A percentile compares a stretch with the other conserved stretches of the same genome.
Conservation (phyloP, 2,329 filamentous ascomycete species). For the Trichoderma semiorbis region DNA sequence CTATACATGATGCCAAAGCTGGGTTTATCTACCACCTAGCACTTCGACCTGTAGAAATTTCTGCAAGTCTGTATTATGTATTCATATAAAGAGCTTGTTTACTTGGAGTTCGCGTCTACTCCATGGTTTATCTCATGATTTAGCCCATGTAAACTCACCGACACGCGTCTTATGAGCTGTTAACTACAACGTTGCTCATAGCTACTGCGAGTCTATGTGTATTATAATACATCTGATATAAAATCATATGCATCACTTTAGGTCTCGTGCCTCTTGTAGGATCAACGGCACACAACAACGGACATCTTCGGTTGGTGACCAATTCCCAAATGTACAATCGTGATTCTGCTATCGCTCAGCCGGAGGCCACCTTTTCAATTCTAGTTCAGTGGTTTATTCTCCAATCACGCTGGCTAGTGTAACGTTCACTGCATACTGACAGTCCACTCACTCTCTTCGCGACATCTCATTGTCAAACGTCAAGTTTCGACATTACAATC, state of each 20-base stretch:
- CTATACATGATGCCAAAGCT: background rate
- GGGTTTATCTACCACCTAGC: background rate
- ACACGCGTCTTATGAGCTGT: background rate
- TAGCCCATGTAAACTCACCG: background rate
- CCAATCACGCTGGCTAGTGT: background rate
- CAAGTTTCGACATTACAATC: background rate
- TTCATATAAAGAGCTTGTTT: background rate
- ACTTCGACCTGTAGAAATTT: no score
- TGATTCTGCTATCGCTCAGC: background rate
- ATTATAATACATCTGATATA: fast-evolving
- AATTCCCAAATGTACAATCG: background rate
- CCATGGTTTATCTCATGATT: background rate
- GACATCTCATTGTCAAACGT: background rate
- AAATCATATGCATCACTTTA: background rate
- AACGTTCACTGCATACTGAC: background rate
- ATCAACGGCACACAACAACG: background rate
- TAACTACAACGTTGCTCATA: background rate
- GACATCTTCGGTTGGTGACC: no score
- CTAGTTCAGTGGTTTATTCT: background rate
- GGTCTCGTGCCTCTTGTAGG: background rate
- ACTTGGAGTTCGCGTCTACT: background rate
- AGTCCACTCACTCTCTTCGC: background rate
- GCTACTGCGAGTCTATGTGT: background rate
- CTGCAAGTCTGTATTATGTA: background rate
- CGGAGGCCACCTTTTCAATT: background rate